Base-by-base conservation (phyloP, 192 early-diverging fungal species). In the Backusella luteola region DNA sequence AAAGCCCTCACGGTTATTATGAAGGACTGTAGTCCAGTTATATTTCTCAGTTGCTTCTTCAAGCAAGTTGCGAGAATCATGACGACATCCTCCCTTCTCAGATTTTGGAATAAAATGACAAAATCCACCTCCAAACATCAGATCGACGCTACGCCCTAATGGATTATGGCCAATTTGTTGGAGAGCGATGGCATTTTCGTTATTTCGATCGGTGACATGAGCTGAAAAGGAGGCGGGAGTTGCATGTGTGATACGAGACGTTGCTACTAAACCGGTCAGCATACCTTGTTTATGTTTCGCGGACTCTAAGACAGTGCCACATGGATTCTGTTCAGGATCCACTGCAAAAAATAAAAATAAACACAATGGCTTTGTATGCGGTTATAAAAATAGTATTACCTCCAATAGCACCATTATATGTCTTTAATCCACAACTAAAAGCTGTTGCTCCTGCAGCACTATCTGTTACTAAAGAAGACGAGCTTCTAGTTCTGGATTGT, bases 381-480 rank as follows among this genome's bases (percentile, higher is more conserved):
- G 5, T 21, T 56, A 63, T 68, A 75, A 44, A 35, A 32, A 23
- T 53, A 46, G 15, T 19, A 6, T 41, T 86, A 83, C 96, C 96
- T 73, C 84, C 95, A 73, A 99, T 94, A 9, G 94, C 98, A 32
- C 92, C 93, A 81, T 99, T 99, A 84, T 95, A 98, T 1, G 95
- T 87, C 82, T 99, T 99, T 34, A 90, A 77, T 15, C 86, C 91
- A 81, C 97, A 98, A 17, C 96, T 87, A 78, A 95, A 98, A 2
- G 98, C 98, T 0, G 98, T 99, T 1, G 97, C 98, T 14, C 97
- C 98, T 32, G 98, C 97, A 11, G 98, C 98, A 44, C 93, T 95
- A 85, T 99, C 98, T 0, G 98, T 99, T 6, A 99, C 89, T 36
- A 98, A 84, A 46, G 92, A 93, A 83, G 79, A 73, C 68, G 89